Conservation (phyloP, 225 moss, liverwort and hornwort species). For the Asterella californica region DNA sequence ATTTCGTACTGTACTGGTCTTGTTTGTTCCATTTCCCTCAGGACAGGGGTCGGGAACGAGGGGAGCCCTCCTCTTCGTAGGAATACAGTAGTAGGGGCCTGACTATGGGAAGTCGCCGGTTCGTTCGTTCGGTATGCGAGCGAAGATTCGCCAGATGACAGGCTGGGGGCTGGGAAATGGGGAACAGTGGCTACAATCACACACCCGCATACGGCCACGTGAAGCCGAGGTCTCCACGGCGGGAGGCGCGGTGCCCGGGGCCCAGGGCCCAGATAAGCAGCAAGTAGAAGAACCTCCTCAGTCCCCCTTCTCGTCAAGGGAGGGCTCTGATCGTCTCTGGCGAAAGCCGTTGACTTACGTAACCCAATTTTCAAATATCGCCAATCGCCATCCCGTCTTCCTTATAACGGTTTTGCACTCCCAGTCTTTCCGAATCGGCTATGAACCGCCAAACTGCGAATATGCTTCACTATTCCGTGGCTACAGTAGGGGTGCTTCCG, state of each 20-base stretch:
- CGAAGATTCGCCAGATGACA: slow-evolving; percentile 4
- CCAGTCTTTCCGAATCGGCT: neutral
- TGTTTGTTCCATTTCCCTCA: neutral
- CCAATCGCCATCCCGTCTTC: neutral
- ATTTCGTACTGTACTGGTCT: neutral
- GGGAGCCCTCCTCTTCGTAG: neutral
- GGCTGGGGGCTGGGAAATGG: neutral
- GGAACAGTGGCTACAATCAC: neutral
- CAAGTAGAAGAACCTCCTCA: no score
- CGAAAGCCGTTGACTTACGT: slow-evolving; percentile 7
- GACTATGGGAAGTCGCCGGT: neutral
- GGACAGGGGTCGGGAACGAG: neutral
- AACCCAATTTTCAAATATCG: neutral
- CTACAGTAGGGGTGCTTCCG: neutral
- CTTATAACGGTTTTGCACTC: slow-evolving; percentile 5
- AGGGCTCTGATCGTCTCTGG: neutral
- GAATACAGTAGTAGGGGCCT: neutral
- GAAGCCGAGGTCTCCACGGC: slow-evolving; percentile 13
- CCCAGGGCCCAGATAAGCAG: neutral
- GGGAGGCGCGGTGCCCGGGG: slow-evolving; percentile 9
- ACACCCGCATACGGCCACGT: slow-evolving; percentile 1
- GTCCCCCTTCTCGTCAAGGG: no score
- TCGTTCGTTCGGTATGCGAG: neutral
- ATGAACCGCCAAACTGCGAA: neutral
- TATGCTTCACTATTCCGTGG: slow-evolving; percentile 7